Evolutionary conservation across 2,329 filamentous ascomycete genomes (phyloP), one percentile per base, ranked within the genome.

Genomic region (Cladobotryum mycophilum): DNA sequence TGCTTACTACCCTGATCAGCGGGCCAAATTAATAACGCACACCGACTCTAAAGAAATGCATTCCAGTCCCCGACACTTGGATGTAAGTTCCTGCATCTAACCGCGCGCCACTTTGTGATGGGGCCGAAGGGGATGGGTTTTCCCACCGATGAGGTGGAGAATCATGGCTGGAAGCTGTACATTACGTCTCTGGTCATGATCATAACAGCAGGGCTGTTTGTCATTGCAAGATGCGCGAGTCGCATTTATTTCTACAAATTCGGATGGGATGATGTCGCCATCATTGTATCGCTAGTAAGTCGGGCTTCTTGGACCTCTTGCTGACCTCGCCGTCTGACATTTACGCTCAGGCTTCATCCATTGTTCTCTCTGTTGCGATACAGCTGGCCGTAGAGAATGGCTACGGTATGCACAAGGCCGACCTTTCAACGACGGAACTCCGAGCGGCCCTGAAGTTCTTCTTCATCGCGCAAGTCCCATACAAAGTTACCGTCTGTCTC

Each of bases 401-500:
- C 2, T 71, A 70, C 40, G 70, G 70, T 4, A 65, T 70, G 51
- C 70, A 71, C 37, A 64, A 68, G 33, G 55, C 47, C 7, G 67
- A 67, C 38, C 56, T 73, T 8, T 60, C 61, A 0, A 53, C 51
- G 14, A 37, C 56, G 1, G 65, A 71, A 12, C 52, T 57, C 4
- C n/a, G 49, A 15, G 45, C 35, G 25, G 55, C 58, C 2, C 50
- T 58, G 20, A 47, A 75, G 68, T 58, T 68, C 33, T 77, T 76
- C 60, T 77, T 70, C 52, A 60, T 73, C 22, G 68, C 71, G 1
- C 74, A 78, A 56, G 69, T 72, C 22, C 71, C 73, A 48, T 79
- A 78, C 62, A 77, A 77, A 56, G 61, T 73, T 45, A 71, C 70
- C 7, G 70, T 78, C 50, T 75, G 73, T 55, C 61, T 75, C 42